Base-by-base conservation (phyloP, 2,329 filamentous ascomycete species). In the Gnomoniopsis sp. region DNA sequence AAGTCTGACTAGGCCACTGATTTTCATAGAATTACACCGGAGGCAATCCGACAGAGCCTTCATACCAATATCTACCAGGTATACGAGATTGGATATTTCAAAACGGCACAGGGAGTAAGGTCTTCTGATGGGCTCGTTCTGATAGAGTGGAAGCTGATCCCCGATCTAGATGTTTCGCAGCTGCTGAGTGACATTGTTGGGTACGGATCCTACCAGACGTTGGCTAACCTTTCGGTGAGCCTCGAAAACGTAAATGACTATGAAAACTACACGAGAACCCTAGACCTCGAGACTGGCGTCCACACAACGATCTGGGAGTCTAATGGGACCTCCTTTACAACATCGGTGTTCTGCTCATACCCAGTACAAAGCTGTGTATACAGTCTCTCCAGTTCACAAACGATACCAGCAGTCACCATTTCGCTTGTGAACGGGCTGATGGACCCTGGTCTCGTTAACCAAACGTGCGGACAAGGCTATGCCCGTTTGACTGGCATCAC, bases 71-170 rank as follows among this genome's bases (percentile, higher is more conserved):
- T 33, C 61, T 82, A 0, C 69, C 72, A 1, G 73, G 70, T 0
- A 79, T 81, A 4, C 69, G 78, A n/a, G 68, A 76, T 3, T 72
- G 65, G 61, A 81, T 82, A 17, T 82, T 80, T 48, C 65, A 74
- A 19, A 78, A 81, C 53, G 77, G 77, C 6, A 80, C 74, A 0
- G 79, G 79, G n/a, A 75, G 75, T 70, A 69, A 66, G 62, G 3
- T 19, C 41, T 2, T 41, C n/a, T 6, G 19, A 3, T n/a, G 2
- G 1, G 34, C 11, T 2, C 8, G n/a, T 12, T 10, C 14, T 15
- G 7, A 19, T 4, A 17, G 12, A 3, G 19, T 3, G 3, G 8
- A 15, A 26, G 36, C 49, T 58, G 34, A 58, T 7, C 2, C 58
- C 10, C 3, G 17, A 2, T 23, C 17, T 26, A 72, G 72, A 75